Percentiles rank a stretch among this genome's conserved stretches.
Evolutionary conservation across 1,284 basidiomycete genomes (phyloP).

Genomic region (Cutaneotrichosporon sp.): DNA sequence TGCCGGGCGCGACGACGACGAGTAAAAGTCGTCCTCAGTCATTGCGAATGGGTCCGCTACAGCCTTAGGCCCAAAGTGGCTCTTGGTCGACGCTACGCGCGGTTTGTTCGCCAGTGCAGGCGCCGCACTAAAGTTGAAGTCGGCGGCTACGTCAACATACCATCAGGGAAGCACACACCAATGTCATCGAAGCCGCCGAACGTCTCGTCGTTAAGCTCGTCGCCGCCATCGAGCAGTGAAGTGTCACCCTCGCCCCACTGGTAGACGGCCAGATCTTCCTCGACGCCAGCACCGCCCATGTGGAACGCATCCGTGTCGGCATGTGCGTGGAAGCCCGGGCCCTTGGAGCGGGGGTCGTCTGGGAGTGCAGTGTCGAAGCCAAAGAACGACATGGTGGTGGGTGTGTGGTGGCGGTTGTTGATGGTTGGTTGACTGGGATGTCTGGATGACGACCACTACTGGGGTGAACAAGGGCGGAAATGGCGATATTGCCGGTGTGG

Average conservation of each 20-base stretch:
- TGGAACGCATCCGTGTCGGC: slow-evolving; percentile 34
- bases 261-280: slow-evolving; percentile 65
- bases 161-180: slow-evolving; percentile 58
- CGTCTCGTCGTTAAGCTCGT: slow-evolving; percentile 93
- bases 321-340: slow-evolving; percentile 22
- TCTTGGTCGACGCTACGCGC: slow-evolving; percentile 43
- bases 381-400: slow-evolving; percentile 51
- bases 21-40: slow-evolving; percentile 53
- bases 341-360: slow-evolving; percentile 23
- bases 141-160: slow-evolving; percentile 65
- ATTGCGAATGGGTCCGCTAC: slow-evolving; percentile 50
- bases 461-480: neutral
- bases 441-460: neutral
- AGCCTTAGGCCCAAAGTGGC: slow-evolving; percentile 44
- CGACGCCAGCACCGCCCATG: slow-evolving; percentile 55
- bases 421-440: neutral
- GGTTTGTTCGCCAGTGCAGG: slow-evolving; percentile 26
- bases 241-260: slow-evolving; percentile 69
- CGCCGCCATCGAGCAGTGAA: slow-evolving; percentile 82
- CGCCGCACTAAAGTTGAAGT: slow-evolving; percentile 76
- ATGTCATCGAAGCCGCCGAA: slow-evolving; percentile 72
- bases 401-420: slow-evolving; percentile 1
- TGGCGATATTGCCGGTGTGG: slow-evolving; percentile 17
- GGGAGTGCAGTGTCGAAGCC: slow-evolving; percentile 52
- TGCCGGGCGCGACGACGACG: slow-evolving; percentile 29